Evolutionary conservation across 1,284 basidiomycete species (phyloP).

Genomic region (Inonotus hispidus): DNA sequence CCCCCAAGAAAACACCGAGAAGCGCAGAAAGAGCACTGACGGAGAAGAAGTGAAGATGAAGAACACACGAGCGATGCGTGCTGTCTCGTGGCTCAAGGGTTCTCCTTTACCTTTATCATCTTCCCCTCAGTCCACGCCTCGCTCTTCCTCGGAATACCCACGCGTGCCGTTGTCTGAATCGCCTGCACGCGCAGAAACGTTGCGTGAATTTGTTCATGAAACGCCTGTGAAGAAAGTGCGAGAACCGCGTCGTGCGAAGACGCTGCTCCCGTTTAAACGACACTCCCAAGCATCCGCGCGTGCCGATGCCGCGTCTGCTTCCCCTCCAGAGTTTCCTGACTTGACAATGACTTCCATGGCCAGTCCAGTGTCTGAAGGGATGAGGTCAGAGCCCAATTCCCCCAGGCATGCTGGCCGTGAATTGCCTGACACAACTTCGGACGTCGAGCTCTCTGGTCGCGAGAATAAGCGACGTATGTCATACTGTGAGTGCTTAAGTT

Average conservation of each 20-base stretch:
- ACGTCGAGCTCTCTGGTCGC: not conserved
- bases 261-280: slow-evolving; percentile 1
- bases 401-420: not conserved
- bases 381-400: not conserved
- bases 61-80: not conserved
- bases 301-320: not conserved
- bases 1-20: not conserved
- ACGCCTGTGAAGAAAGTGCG: not conserved
- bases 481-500: not conserved
- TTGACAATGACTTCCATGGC: not conserved
- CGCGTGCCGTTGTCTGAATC: not conserved
- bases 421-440: not conserved
- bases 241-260: not conserved
- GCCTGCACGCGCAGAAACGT: not conserved
- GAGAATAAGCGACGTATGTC: not conserved
- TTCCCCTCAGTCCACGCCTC: not conserved
- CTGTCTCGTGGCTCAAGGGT: not conserved
- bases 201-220: not conserved
- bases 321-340: not conserved
- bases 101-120: not conserved
- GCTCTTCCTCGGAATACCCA: not conserved
- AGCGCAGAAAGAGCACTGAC: not conserved
- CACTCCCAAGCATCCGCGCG: not conserved
- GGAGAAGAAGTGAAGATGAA: not conserved
- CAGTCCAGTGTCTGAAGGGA: not conserved